These are phyloP conservation scores for Penicillium sp. DNA, from an alignment of 2,329 filamentous ascomycete genomes.

Conservation along the genomic window DNA sequence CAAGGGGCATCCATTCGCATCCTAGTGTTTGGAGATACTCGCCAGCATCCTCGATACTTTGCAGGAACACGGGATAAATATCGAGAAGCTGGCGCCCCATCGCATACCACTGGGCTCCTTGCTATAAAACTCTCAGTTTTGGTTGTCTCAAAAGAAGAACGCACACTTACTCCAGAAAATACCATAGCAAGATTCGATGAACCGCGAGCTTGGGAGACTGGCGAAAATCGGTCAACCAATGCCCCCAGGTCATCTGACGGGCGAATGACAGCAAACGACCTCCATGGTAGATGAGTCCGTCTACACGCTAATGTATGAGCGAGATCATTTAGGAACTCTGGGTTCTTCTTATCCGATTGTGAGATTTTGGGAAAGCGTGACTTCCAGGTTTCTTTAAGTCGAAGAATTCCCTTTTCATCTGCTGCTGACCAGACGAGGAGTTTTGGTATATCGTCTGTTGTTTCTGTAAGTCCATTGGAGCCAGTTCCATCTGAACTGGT, in stretches of 20 bases:
- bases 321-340: not conserved
- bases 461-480: not conserved
- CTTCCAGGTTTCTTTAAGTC: slow-evolving; percentile 2
- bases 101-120: slow-evolving; percentile 32
- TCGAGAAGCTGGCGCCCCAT: slow-evolving; percentile 29
- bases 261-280: not conserved
- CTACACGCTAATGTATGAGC: not conserved
- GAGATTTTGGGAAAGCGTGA: not conserved
- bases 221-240: not conserved
- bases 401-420: slow-evolving; percentile 12
- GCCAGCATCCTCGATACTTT: slow-evolving; percentile 8
- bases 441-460: not conserved
- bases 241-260: not conserved
- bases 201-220: not conserved
- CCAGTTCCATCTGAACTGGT: not conserved
- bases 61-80: slow-evolving; percentile 15
- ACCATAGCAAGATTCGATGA: not conserved
- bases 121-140: slow-evolving; percentile 10
- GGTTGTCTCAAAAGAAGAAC: not conserved
- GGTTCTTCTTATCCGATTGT: too few relatives aligned
- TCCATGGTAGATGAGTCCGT: not conserved
- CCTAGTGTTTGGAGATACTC: slow-evolving; percentile 15
- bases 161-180: not conserved
- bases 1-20: slow-evolving; percentile 12
- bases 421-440: slow-evolving; percentile 13